Evolutionary conservation across 2,329 filamentous ascomycete species (phyloP).

Genomic region (Ceratocystis cubensis): DNA sequence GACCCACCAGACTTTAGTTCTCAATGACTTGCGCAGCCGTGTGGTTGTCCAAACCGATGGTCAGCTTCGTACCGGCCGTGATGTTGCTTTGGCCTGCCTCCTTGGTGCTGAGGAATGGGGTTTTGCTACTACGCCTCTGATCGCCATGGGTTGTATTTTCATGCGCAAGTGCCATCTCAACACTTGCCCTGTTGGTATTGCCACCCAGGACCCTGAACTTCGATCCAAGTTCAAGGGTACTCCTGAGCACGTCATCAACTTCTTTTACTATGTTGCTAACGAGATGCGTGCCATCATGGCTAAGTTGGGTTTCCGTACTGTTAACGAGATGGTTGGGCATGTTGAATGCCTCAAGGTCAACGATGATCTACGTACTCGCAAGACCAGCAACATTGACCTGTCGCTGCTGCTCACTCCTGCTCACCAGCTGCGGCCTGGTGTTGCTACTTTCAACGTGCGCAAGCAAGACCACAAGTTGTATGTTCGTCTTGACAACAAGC

Average conservation of each 20-base stretch:
- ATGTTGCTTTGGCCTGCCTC: constrained; percentile 87
- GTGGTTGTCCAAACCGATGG: constrained; percentile 95
- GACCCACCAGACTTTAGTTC: constrained; percentile 88
- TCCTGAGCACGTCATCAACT: constrained; percentile 95
- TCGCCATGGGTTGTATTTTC: constrained; percentile 94
- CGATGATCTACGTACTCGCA: constrained; percentile 74
- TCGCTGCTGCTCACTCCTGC: constrained; percentile 88
- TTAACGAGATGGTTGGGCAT: constrained; percentile 96
- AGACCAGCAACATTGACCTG: constrained; percentile 86
- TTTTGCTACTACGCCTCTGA: constrained; percentile 86
- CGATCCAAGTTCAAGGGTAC: constrained; percentile 88
- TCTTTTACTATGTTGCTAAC: constrained; percentile 96
- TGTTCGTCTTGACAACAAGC: constrained; percentile 87
- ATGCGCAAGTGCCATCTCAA: constrained; percentile 72
- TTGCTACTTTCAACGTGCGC: constrained; percentile 93
- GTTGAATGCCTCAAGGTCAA: constrained; percentile 76
- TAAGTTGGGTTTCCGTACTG: constrained; percentile 80
- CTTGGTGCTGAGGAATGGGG: constrained; percentile 98
- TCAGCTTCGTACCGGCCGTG: constrained; percentile 80
- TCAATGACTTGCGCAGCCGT: constrained; percentile 91
- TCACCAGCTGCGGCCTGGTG: constrained; percentile 87
- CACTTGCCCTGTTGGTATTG: constrained; percentile 83
- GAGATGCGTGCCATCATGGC: constrained; percentile 96
- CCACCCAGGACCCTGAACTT: constrained; percentile 87
- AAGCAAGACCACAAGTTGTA: constrained; percentile 95